Evolutionary conservation across 768 basidiomycete genomes (phyloP), one percentile per base, ranked within the genome.

Genomic region (Dacryopinax primogenitus): DNA sequence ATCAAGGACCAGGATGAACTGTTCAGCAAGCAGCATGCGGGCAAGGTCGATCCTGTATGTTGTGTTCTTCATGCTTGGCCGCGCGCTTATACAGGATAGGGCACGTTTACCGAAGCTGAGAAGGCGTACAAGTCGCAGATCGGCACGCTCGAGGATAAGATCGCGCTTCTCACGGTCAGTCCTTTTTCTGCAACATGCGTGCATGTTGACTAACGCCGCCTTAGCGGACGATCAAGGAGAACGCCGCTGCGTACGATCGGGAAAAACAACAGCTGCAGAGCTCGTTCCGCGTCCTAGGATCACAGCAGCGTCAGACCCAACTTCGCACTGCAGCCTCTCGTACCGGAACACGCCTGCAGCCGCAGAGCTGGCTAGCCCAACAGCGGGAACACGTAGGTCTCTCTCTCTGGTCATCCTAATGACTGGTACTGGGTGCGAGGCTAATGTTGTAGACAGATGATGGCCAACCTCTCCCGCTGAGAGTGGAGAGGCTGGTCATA

Each of bases 1-100:
- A 92, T 97, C 78, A 92, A 91, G 73, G 81, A 85, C 33, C 93
- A 95, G 74, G 92, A 96, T 76, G 88, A 88, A 68, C 78, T 92
- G 32, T 87, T 93, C 76, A 88, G 87, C 69, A 88, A 91, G 71
- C 86, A 87, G 71, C 85, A 86, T 62, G 83, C 85, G 3, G 82
- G 84, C 62, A 81, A 80, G 69, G 77, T 76, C 33, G 78, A 77
- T 23, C 70, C 75, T 64, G 34, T 74, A 81, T 39, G 86, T 86
- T 68, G 67, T 79, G 73, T 34, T 58, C 34, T 39, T 61, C 67
- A 1, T 21, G 26, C 3, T 61, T 39, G 1, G 67, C 62, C 45
- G 33, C 12, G 16, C 26, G 7, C 21, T 30, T 16, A 39, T 36
- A 33, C 69, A 13, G 16, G 36, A 32, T 68, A 83, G 76, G 83